Base-by-base conservation (phyloP, 1,284 basidiomycete genomes). In the Fomitiporia mediterranea region DNA sequence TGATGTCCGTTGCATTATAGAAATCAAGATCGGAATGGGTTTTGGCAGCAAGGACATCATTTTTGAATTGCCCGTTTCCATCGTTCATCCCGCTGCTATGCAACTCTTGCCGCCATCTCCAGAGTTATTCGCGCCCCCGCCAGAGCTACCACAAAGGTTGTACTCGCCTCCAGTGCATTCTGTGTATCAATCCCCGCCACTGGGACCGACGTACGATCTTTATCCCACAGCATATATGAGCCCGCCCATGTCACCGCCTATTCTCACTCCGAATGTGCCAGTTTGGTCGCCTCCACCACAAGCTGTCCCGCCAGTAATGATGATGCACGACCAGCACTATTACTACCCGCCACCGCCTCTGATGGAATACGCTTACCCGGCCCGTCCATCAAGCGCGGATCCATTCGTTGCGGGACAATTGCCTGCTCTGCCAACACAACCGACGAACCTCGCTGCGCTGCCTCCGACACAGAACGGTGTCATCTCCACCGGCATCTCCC, bases 31-130 rank as follows among this genome's bases (percentile, higher is more conserved):
- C 47, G 68, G 69, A 19, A 82, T 86, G 82, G 83, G 83, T 0
- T 68, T 84, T 46, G 82, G 82, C 59, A 82, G 87, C 61, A 89
- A 86, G 67, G 86, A 89, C 65, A 76, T 89, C 15, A 63, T 76
- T 25, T 67, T 90, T 1, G 74, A 79, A 42, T 70, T 91, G 5
- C 86, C 86, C 5, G 74, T 89, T 0, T 72, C 72, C n/a, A 73
- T 89, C 34, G 72, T 81, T 19, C 84, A 90, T 65, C 83, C 84
- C 3, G 65, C 72, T 23, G 78, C 81, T 5, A 51, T 55, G 49
- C 25, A 25, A 17, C 63, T 82, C 3, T 79, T 78, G 42, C 74
- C 76, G 42, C 63, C 71, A 1, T 68, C 73, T 30, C 48, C 53
- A 8, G 44, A 49, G 9, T 37, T n/a, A 23, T 44, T 42, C 37